Conservation (phyloP, 2,329 filamentous ascomycete species). For the Lecanicillium sp. region DNA sequence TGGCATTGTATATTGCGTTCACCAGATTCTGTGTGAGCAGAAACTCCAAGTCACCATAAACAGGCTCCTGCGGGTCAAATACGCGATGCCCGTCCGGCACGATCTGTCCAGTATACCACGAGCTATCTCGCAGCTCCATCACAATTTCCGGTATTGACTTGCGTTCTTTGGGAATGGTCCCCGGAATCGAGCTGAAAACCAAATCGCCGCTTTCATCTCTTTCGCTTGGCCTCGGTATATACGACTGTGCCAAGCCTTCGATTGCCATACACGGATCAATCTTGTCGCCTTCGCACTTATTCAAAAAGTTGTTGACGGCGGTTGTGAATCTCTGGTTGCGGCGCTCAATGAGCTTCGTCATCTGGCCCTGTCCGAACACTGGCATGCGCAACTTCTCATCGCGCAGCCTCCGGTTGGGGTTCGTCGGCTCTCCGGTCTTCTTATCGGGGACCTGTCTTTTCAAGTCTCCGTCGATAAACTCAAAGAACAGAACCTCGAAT, state of each 20-base stretch:
- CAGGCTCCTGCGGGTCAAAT: constrained; percentile 75
- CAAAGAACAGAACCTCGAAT: constrained; percentile 76
- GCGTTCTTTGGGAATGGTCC: constrained; percentile 71
- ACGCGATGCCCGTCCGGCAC: constrained; percentile 89
- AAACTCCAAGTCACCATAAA: constrained; percentile 81
- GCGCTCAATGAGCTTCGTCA: constrained; percentile 83
- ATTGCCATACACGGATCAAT: constrained; percentile 64
- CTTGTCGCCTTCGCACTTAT: constrained; percentile 58
- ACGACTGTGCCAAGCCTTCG: constrained; percentile 48
- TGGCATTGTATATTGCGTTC: constrained; percentile 93
- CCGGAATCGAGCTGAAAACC: constrained; percentile 48
- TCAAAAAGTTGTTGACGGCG: constrained; percentile 72
- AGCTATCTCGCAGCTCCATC: constrained; percentile 68
- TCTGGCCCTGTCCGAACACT: constrained; percentile 86
- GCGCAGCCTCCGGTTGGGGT: constrained; percentile 59
- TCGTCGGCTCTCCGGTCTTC: constrained; percentile 67
- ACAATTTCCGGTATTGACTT: constrained; percentile 80
- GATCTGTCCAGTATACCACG: constrained; percentile 90
- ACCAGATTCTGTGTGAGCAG: constrained; percentile 83
- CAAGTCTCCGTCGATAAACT: constrained; percentile 86
- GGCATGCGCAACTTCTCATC: constrained; percentile 86
- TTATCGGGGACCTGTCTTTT: constrained; percentile 70
- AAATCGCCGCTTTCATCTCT: constrained; percentile 29
- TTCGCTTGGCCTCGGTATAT: constrained; percentile 55
- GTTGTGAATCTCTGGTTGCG: constrained; percentile 76